These are phyloP conservation scores for Exutisphaerella laricina DNA, from an alignment of 2,329 filamentous ascomycete species.

Conservation along the genomic window DNA sequence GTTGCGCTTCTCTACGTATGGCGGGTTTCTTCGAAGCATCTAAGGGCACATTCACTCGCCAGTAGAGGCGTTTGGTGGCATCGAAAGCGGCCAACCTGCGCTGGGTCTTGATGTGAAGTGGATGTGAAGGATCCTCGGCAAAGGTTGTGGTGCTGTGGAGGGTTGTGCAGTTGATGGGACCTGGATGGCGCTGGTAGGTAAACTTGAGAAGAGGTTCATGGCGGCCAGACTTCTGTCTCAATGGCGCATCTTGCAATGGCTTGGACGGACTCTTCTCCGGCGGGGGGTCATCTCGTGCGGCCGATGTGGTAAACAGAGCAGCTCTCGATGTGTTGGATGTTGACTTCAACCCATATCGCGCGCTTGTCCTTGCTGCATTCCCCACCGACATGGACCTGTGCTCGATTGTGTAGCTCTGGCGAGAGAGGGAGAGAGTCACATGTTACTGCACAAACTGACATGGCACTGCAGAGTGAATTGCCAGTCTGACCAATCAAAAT, in stretches of 20 bases:
- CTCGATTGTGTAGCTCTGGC: neutral
- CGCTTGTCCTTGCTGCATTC: neutral
- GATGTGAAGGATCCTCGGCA: conserved; percentile 25
- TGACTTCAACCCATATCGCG: neutral
- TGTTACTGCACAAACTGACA: neutral
- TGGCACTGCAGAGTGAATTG: conserved; percentile 3
- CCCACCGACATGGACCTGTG: conserved; percentile 4
- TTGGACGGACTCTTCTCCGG: neutral
- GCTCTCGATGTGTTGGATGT: neutral
- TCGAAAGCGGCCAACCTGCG: conserved; percentile 23
- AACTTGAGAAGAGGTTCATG: conserved; percentile 14
- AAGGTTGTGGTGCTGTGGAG: conserved; percentile 21
- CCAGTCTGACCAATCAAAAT: neutral
- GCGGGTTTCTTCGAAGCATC: conserved; percentile 36
- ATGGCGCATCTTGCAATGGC: neutral
- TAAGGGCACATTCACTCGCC: conserved; percentile 37
- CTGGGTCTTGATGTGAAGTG: conserved; percentile 32
- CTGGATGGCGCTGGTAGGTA: conserved; percentile 20
- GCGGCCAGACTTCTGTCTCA: neutral
- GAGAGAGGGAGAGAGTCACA: conserved; percentile 1
- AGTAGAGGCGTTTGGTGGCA: conserved; percentile 42
- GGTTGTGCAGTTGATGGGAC: conserved; percentile 27
- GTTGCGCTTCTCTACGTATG: conserved; percentile 43
- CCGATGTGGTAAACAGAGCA: neutral
- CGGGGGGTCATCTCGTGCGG: no score